A percentile compares a stretch with the other conserved stretches of the same genome.
Conservation (phyloP, 2,329 filamentous ascomycete species). For the Ophiocordyceps robertsii region DNA sequence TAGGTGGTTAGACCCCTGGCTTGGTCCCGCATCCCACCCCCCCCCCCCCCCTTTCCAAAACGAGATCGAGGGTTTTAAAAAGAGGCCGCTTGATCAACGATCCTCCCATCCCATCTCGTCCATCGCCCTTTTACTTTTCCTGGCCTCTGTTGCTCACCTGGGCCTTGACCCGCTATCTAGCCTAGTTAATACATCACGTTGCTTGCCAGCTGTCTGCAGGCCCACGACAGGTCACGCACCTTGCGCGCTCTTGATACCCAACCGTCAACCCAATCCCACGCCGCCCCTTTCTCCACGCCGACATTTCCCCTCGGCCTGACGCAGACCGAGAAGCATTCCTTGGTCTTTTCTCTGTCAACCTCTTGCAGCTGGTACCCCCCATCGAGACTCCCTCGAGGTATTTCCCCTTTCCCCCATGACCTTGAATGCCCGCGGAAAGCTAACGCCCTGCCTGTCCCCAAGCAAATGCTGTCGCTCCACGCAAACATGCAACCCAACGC, state of each 20-base stretch:
- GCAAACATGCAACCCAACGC: constrained; percentile 15
- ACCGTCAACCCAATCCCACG: constrained; percentile 5
- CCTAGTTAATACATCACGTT: constrained; percentile 1
- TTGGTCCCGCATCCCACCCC: no score
- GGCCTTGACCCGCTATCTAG: background rate
- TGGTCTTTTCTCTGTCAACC: no score
- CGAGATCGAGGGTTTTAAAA: no score
- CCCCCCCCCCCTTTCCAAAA: no score
- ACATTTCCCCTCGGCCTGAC: background rate
- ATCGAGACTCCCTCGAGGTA: background rate
- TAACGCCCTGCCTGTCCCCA: no score
- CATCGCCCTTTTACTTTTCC: background rate
- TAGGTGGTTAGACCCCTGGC: no score
- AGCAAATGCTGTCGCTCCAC: background rate
- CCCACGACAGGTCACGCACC: background rate
- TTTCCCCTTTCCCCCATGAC: background rate
- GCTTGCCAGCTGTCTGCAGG: constrained; percentile 1
- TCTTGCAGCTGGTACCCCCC: no score
- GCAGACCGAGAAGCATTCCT: no score
- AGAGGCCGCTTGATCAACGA: background rate
- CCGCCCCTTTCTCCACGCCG: background rate
- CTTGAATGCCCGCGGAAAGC: background rate
- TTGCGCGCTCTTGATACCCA: constrained; percentile 7
- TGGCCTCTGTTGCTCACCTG: background rate
- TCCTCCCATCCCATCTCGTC: background rate